Evolutionary conservation across 1,284 basidiomycete species (phyloP), one percentile per base, ranked within the genome.

Genomic region (Amylostereum areolatum): DNA sequence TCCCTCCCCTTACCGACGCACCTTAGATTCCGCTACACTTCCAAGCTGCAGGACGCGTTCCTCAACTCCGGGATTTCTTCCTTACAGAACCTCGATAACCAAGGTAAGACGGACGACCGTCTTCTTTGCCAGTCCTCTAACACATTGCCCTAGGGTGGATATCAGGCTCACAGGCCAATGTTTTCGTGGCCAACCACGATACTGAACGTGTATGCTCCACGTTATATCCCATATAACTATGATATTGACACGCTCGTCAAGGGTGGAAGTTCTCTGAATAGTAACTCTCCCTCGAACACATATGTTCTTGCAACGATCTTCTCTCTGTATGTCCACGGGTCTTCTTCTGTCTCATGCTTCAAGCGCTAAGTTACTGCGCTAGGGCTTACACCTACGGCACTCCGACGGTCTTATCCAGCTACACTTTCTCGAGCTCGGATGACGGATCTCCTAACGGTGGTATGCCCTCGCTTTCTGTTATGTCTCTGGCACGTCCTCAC

Each of bases 101-200:
- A 62, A 60, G 80, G 81, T 77, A 51, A 5, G 58, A 40, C 18
- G 18, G 18, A 18, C 18, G 18, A 18, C 18, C 18, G 18, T 18
- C 18, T 18, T 18, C 1, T 1, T 18, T 18, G 18, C 18, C 18
- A 18, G 18, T 18, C 18, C 18, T 18, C 18, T 18, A 18, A 18
- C 18, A 18, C 18, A 18, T 18, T 18, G 18, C 18, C 18, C 18
- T 36, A 25, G 81, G 79, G 8, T 85, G 81, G 82, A 67, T 85
- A 2, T 36, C 74, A 0, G 72, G 80, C 6, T 64, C 62, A 0
- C 58, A 62, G 33, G 83, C 83, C 0, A 86, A 87, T 54, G 76
- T 82, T n/a, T 85, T 86, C 52, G 81, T 85, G 3, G 70, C 75
- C 0, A 83, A 86, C 57, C 83, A 86, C 53, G 84, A 86, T 56